Base-by-base conservation (phyloP, 169 alveolate species). In the Plasmodium vinckei region DNA sequence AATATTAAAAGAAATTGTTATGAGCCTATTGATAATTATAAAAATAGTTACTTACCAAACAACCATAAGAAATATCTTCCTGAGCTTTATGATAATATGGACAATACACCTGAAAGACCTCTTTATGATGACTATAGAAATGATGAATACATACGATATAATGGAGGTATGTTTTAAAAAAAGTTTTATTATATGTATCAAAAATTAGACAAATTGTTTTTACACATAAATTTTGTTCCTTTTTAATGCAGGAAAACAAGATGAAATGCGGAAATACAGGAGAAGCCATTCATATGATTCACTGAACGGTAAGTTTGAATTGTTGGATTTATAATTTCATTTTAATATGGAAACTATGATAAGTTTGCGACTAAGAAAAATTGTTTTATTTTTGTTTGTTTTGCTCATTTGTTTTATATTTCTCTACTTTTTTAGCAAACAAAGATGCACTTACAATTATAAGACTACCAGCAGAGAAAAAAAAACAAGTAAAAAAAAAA, bases 401-500 rank as follows among this genome's bases (percentile, higher is more conserved):
- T 17, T 27, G 33, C 27, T 42, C 44, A 19, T 53, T 33, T 9
- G 10, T 19, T 15, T 53, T 51, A 17, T 61, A 56, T 57, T 72
- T 44, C 5, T 27, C 46, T 6, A 19, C 25, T 59, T 15, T 23
- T 15, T n/a, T 9, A 51, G 23, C 71, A 79, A 79, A 79, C n/a
- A 79, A 79, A 56, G 89, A 60, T 17, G 79, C 89, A 9, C 79
- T 79, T 57, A 79, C 89, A 39, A 65, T 79, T 44, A 79, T 79
- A 15, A 42, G 89, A 65, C 71, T 79, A 3, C 82, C 89, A 65
- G 82, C 89, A 10, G 89, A 79, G 51, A 79, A 67, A 33, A 79
- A 79, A 49, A 79, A 79, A 67, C 79, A 79, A 79, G 89, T 79
- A 79, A 79, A 79, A 54, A 79, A 79, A 79, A 79, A 79, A 79